Percentiles rank a stretch among this genome's conserved stretches.
phyloP scores from a whole-genome alignment of 257 asterid species.

The Solanum habrochaites region DNA sequence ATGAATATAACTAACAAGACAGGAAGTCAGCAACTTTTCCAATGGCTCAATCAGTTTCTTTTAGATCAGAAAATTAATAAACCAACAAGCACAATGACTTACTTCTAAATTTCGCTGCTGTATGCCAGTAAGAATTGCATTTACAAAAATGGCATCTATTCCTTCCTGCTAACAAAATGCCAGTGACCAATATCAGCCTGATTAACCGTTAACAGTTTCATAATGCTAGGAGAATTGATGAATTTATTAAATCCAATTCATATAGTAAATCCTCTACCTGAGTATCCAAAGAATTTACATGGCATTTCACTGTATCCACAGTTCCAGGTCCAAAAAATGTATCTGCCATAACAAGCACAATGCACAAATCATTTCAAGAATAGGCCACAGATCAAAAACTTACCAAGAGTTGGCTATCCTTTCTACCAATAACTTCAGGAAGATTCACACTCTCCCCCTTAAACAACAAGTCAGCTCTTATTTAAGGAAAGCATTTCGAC shows the following conservation, averaged over 20 bases:
- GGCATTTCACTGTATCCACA: constrained; percentile 59
- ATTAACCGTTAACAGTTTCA: background rate
- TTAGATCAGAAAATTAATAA: background rate
- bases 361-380: background rate
- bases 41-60: background rate
- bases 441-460: background rate
- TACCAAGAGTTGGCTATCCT: background rate
- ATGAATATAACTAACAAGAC: background rate
- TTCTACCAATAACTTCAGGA: background rate
- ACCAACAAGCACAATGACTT: constrained; percentile 11
- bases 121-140: constrained; percentile 66
- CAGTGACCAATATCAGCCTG: background rate
- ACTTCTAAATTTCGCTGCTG: constrained; percentile 95
- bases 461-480: background rate
- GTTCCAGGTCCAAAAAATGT: constrained; percentile 85
- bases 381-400: background rate
- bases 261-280: constrained; percentile 28
- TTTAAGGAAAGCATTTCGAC: background rate
- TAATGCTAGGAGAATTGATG: background rate
- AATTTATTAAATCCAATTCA: background rate
- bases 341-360: constrained; percentile 30
- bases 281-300: constrained; percentile 57
- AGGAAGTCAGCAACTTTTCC: background rate
- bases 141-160: constrained; percentile 85
- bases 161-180: constrained; percentile 32